Conservation (phyloP, 2,329 filamentous ascomycete species). For the Berkeleyomyces basicola region DNA sequence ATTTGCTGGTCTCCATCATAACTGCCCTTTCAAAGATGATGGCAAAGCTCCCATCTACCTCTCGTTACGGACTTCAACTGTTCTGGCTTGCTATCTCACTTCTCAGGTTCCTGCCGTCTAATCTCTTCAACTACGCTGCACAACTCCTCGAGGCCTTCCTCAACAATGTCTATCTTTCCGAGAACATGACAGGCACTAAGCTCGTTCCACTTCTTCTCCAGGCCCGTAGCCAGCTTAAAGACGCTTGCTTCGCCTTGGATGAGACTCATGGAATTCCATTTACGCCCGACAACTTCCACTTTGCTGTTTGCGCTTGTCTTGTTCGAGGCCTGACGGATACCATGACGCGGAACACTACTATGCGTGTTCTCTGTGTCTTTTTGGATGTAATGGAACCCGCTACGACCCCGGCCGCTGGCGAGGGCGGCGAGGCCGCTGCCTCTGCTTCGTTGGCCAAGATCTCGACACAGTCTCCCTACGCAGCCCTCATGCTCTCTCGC, state of each 20-base stretch:
- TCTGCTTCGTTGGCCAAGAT: constrained; percentile 14
- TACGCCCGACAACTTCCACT: constrained; percentile 46
- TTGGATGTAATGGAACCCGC: constrained; percentile 25
- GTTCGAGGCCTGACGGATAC: constrained; percentile 47
- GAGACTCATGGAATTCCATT: constrained; percentile 51
- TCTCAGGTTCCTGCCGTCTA: constrained; percentile 43
- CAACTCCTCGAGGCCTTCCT: constrained; percentile 48
- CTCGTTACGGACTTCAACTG: constrained; percentile 50
- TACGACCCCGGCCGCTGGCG: constrained; percentile 13
- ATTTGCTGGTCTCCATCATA: constrained; percentile 53
- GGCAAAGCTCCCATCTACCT: constrained; percentile 47
- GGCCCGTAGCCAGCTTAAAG: constrained; percentile 42
- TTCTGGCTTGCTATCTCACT: constrained; percentile 56
- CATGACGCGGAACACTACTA: constrained; percentile 39
- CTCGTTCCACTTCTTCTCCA: constrained; percentile 45
- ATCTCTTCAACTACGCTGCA: constrained; percentile 49
- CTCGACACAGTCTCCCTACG: constrained; percentile 34
- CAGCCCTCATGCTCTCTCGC: constrained; percentile 41
- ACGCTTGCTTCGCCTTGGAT: constrained; percentile 44
- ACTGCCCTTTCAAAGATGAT: constrained; percentile 56
- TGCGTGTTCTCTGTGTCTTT: constrained; percentile 45
- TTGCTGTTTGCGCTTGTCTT: constrained; percentile 47
- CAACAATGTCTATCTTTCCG: constrained; percentile 44
- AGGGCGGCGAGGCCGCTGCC: constrained; percentile 18
- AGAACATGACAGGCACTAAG: constrained; percentile 40